Evolutionary conservation across 2,329 filamentous ascomycete genomes (phyloP).

Genomic region (Cordyceps farinosa): DNA sequence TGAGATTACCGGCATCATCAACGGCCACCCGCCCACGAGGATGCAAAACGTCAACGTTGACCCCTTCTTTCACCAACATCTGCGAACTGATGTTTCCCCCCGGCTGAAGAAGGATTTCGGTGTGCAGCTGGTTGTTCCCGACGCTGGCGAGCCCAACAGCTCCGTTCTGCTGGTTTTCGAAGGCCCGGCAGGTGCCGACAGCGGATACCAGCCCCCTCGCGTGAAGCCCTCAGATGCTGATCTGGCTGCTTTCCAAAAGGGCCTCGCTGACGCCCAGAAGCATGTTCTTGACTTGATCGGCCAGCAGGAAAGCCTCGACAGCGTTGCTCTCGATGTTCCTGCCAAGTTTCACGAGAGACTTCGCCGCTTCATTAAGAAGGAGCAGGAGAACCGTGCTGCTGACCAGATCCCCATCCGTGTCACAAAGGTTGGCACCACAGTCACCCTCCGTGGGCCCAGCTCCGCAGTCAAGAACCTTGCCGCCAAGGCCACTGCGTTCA

Average conservation of each 20-base stretch:
- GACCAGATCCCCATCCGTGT: conserved; percentile 60
- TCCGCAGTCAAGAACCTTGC: conserved; percentile 68
- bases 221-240: conserved; percentile 50
- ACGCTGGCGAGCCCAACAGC: conserved; percentile 53
- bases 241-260: conserved; percentile 50
- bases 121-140: conserved; percentile 70
- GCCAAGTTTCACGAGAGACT: conserved; percentile 62
- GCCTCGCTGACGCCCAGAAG: conserved; percentile 52
- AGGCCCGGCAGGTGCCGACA: conserved; percentile 49
- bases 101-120: conserved; percentile 65
- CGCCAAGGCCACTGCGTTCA: conserved; percentile 70
- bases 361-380: conserved; percentile 60
- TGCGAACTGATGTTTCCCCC: conserved; percentile 61
- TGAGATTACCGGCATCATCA: conserved; percentile 71
- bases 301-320: conserved; percentile 54
- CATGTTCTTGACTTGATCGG: conserved; percentile 56
- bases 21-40: conserved; percentile 68
- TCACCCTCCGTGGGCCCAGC: conserved; percentile 74
- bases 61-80: conserved; percentile 73
- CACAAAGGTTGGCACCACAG: conserved; percentile 54
- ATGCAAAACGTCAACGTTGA: conserved; percentile 67
- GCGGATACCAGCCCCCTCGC: conserved; percentile 53
- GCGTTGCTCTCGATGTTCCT: conserved; percentile 54
- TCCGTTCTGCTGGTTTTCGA: conserved; percentile 74
- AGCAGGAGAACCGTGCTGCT: conserved; percentile 54